Base-by-base conservation (phyloP, 1,284 basidiomycete genomes). In the Cryptococcus sp. region DNA sequence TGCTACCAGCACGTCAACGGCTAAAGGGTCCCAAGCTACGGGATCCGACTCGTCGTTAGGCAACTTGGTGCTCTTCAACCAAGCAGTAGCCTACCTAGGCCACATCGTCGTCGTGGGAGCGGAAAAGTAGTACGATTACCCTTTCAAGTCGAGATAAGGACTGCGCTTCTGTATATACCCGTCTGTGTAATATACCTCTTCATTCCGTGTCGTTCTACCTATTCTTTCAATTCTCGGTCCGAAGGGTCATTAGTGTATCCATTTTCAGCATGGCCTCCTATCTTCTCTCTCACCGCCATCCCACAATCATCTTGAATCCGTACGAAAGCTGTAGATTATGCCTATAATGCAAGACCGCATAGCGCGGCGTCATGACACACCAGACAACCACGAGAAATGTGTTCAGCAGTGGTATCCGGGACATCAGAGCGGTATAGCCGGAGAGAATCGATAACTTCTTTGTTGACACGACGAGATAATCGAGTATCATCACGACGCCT, bases 41-140 rank as follows among this genome's bases (percentile, higher is more conserved):
- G 51, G 35, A 6, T 38, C 47, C 47, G 58, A 58, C 25, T 23
- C 38, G 7, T 25, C 54, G 5, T 20, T 65, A 15, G 70, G 72
- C 48, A 73, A 71, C 58, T 58, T 77, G 38, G 67, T 69, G 20
- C 17, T 62, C n/a, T 50, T 77, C 51, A 72, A 68, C 61, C 65
- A 71, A 50, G 65, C 66, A 16, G 73, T 76, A 6, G 64, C 71
- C 17, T 58, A 67, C 41, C 54, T 74, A 19, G 77, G 77, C 47
- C 58, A 70, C 56, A 60, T 78, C 45, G 62, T 76, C 53, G 72
- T 72, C 31, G 63, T 71, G 31, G 72, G 68, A 22, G 73, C 68
- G 40, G 50, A 65, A 25, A 54, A 58, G 35, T 62, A 56, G 39
- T 19, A 16, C 35, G 31, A 5, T 38, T 8, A 5, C 47, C 25